Evolutionary conservation across 768 basidiomycete species (phyloP).

Genomic region (Boletus reticuloceps): DNA sequence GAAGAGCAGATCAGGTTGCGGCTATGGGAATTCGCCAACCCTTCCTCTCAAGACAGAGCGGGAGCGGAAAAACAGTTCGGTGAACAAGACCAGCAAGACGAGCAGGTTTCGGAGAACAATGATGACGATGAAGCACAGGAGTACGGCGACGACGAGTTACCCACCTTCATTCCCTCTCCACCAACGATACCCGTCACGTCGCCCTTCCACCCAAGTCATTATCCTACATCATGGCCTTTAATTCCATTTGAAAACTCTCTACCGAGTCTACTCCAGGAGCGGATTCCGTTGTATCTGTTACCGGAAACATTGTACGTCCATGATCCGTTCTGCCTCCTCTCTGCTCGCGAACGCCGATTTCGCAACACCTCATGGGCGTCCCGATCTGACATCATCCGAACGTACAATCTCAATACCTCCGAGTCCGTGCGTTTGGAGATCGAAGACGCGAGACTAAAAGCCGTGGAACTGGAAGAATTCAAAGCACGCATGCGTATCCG

Average conservation of each 20-base stretch:
- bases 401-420: conserved; percentile 27
- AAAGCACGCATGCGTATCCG: conserved; percentile 18
- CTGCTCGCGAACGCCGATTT: conserved; percentile 1
- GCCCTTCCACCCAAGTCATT: conserved; percentile 34
- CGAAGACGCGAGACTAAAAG: conserved; percentile 3
- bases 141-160: background rate
- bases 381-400: conserved; percentile 29
- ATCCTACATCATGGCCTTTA: conserved; percentile 41
- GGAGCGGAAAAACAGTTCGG: too few relatives aligned
- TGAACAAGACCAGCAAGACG: too few relatives aligned
- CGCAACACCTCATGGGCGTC: conserved; percentile 26
- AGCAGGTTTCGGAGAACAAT: too few relatives aligned
- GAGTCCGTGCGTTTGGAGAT: background rate
- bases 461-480: conserved; percentile 9
- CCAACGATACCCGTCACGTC: conserved; percentile 13
- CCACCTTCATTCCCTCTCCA: background rate
- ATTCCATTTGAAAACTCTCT: conserved; percentile 32
- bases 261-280: conserved; percentile 31
- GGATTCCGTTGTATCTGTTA: conserved; percentile 34
- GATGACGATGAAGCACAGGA: background rate
- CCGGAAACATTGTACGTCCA: conserved; percentile 43
- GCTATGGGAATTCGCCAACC: background rate
- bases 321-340: conserved; percentile 39
- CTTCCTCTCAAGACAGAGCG: too few relatives aligned
- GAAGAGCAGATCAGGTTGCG: conserved; percentile 7